These are phyloP conservation scores for Alnus glutinosa DNA, from an alignment of 306 rosid species.

Conservation along the genomic window DNA sequence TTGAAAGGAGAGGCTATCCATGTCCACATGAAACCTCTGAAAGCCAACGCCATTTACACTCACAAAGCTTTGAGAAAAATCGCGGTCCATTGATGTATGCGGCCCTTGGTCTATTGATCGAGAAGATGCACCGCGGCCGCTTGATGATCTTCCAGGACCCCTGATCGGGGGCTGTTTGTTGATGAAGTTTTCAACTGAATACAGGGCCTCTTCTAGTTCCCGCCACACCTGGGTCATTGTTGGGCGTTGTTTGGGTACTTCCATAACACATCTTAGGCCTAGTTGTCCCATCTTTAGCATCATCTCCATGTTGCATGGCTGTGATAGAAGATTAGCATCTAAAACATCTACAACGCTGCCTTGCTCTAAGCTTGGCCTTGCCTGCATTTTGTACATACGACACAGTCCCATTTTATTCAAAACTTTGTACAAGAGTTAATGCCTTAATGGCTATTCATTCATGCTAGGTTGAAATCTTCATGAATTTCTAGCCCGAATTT, in stretches of 20 bases:
- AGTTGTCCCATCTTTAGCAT: slow-evolving; percentile 77
- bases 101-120: slow-evolving; percentile 19
- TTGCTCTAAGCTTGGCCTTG: slow-evolving; percentile 71
- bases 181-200: slow-evolving; percentile 37
- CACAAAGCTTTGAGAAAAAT: slow-evolving; percentile 60
- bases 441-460: not conserved
- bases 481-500: too few relatives aligned
- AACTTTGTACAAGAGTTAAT: not conserved
- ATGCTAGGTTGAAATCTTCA: too few relatives aligned
- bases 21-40: slow-evolving; percentile 59
- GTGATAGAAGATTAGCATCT: slow-evolving; percentile 64
- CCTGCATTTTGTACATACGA: slow-evolving; percentile 41
- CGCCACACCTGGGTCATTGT: slow-evolving; percentile 69
- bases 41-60: slow-evolving; percentile 65
- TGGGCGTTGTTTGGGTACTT: slow-evolving; percentile 67
- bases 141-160: slow-evolving; percentile 24
- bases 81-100: slow-evolving; percentile 28
- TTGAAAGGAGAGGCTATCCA: slow-evolving; percentile 59
- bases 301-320: slow-evolving; percentile 64
- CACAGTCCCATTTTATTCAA: not conserved
- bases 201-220: slow-evolving; percentile 63
- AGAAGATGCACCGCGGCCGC: slow-evolving; percentile 14
- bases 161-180: slow-evolving; percentile 27
- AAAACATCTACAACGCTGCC: slow-evolving; percentile 64
- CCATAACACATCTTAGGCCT: slow-evolving; percentile 63